Base-by-base conservation (phyloP, 2,329 filamentous ascomycete genomes). In the Aspergillus pseudoterreus region DNA sequence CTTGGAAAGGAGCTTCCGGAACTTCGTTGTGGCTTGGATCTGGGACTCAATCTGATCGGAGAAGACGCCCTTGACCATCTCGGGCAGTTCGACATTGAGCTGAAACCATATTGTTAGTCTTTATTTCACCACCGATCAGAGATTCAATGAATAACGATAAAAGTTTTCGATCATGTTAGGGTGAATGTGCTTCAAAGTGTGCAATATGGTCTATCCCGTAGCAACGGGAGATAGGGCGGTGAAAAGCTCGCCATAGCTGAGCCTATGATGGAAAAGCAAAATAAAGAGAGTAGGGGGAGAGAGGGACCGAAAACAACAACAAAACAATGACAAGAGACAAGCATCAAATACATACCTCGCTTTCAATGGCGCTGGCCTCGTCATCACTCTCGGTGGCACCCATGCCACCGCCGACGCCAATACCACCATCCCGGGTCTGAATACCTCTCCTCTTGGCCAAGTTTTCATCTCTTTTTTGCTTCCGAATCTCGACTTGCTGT, bases 391-490 rank as follows among this genome's bases (percentile, higher is more conserved):
- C 94, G 60, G 90, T 88, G 56, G 90, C 90, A 63, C 91, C 90
- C 58, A 95, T 81, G 61, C 87, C 78, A 66, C 75, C 77, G 55
- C 72, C 73, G 45, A 75, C 72, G 54, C 72, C 84, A 74, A 85
- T 71, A 51, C 71, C 71, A 55, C 78, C 83, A 74, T 90, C 88
- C 64, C 88, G 85, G 60, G 86, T 87, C 63, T 87, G 85, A 66
- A 97, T 95, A 70, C 94, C 94, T 81, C 94, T 87, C 76, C 94
- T 84, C 85, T 99, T 99, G 75, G 94, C 94, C 71, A 99, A 79
- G 78, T 96, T 97, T 80, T 99, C 94, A 78, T 99, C 94, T 71
- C 94, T 87, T 85, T 97, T 97, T 60, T 92, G 90, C 80, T 95
- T 96, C 73, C 94, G 87, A 71, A 99, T 99, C 80, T 99, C 94